Conservation (phyloP, 352 stramenopile genomes). For the Globisporangium yorkense region DNA sequence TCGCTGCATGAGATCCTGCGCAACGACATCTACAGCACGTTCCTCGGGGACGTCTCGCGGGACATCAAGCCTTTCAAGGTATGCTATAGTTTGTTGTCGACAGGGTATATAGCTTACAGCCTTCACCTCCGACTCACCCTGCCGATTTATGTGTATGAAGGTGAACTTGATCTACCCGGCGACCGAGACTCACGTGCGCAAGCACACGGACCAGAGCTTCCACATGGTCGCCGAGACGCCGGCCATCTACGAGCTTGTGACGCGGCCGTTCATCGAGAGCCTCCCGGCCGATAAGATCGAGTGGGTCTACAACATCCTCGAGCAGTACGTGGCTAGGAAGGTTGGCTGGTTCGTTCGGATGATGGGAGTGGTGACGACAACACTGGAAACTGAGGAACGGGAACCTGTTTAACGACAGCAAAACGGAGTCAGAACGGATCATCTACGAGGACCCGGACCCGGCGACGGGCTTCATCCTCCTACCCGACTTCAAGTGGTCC, state of each 20-base stretch:
- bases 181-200: slow-evolving; percentile 70
- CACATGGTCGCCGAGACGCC: slow-evolving; percentile 83
- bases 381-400: not conserved
- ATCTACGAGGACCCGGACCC: slow-evolving; percentile 67
- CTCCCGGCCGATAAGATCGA: slow-evolving; percentile 72
- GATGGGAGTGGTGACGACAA: not conserved
- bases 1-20: slow-evolving; percentile 63
- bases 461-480: slow-evolving; percentile 63
- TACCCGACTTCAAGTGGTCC: slow-evolving; percentile 85
- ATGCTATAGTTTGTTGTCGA: not conserved
- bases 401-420: slow-evolving; percentile 25
- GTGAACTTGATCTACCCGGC: slow-evolving; percentile 82
- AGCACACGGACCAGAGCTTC: slow-evolving; percentile 81
- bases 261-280: slow-evolving; percentile 68
- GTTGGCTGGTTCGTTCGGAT: not conserved
- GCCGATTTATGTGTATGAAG: slow-evolving; percentile 13
- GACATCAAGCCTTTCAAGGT: slow-evolving; percentile 75
- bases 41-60: slow-evolving; percentile 57
- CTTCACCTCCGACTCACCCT: not conserved
- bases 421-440: slow-evolving; percentile 76
- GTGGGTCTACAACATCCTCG: slow-evolving; percentile 88
- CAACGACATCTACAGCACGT: slow-evolving; percentile 86
- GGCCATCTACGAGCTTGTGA: slow-evolving; percentile 69
- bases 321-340: slow-evolving; percentile 47
- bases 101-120: no score